Conservation (phyloP, 257 asterid species). For the Ballota nigra region DNA sequence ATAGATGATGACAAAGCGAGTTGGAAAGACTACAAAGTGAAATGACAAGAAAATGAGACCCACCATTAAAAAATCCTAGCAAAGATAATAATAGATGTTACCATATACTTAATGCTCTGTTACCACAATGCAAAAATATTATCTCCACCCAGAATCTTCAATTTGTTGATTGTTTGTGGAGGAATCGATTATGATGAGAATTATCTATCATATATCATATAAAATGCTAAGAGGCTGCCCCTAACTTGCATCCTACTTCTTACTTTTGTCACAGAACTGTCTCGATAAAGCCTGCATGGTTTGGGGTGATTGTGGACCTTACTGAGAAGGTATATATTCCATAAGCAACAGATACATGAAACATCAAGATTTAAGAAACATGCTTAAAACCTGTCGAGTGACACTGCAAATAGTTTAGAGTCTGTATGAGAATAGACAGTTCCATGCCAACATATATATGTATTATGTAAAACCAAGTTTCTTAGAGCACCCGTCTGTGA, state of each 20-base stretch:
- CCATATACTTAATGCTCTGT: background rate
- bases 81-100: background rate
- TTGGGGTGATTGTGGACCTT: background rate
- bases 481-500: background rate
- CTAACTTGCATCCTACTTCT: background rate
- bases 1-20: background rate
- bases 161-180: slow-evolving; percentile 1
- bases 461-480: slow-evolving; percentile 9
- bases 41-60: background rate
- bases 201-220: background rate
- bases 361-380: background rate
- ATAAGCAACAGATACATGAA: background rate
- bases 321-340: slow-evolving; percentile 1
- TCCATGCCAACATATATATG: background rate
- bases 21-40: background rate
- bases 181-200: background rate
- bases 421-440: background rate
- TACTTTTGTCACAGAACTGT: background rate
- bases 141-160: background rate
- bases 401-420: background rate
- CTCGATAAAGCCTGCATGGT: background rate
- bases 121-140: background rate
- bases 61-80: background rate
- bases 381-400: slow-evolving; percentile 4
- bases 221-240: background rate